phyloP scores from a whole-genome alignment of 768 basidiomycete species.

The Kwoniella botswanensis region DNA sequence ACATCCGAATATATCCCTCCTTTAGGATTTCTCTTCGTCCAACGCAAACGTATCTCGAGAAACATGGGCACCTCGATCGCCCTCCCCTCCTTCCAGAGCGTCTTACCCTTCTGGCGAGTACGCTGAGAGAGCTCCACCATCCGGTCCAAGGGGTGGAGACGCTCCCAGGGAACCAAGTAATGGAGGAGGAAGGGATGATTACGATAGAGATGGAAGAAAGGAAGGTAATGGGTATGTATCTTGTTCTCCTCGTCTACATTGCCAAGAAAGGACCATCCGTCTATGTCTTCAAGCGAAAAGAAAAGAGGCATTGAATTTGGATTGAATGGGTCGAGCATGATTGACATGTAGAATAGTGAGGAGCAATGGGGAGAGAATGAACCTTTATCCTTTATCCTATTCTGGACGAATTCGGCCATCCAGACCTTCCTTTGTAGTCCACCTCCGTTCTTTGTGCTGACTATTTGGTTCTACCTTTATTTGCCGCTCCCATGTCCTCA shows the following conservation, averaged over 20 bases:
- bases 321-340: too few species aligned
- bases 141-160: slow-evolving; percentile 7
- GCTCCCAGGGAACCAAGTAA: slow-evolving; percentile 8
- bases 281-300: not conserved
- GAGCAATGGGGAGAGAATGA: too few species aligned
- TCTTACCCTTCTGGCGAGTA: slow-evolving; percentile 2
- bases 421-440: slow-evolving; percentile 6
- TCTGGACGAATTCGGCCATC: slow-evolving; percentile 5
- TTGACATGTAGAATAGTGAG: too few species aligned
- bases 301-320: not conserved
- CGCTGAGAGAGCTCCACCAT: slow-evolving; percentile 11
- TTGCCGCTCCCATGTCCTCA: not conserved
- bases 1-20: not conserved
- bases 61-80: slow-evolving; percentile 45
- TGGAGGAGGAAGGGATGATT: slow-evolving; percentile 15
- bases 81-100: slow-evolving; percentile 10
- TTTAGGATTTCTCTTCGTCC: slow-evolving; percentile 48
- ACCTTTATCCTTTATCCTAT: not conserved
- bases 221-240: slow-evolving; percentile 11
- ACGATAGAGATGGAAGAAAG: slow-evolving; percentile 14
- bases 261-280: not conserved
- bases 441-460: slow-evolving; percentile 17
- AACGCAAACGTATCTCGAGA: slow-evolving; percentile 46
- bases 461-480: not conserved
- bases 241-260: not conserved